These are phyloP conservation scores for Amanita exitialis DNA, from an alignment of 768 basidiomycete species.

Conservation along the genomic window DNA sequence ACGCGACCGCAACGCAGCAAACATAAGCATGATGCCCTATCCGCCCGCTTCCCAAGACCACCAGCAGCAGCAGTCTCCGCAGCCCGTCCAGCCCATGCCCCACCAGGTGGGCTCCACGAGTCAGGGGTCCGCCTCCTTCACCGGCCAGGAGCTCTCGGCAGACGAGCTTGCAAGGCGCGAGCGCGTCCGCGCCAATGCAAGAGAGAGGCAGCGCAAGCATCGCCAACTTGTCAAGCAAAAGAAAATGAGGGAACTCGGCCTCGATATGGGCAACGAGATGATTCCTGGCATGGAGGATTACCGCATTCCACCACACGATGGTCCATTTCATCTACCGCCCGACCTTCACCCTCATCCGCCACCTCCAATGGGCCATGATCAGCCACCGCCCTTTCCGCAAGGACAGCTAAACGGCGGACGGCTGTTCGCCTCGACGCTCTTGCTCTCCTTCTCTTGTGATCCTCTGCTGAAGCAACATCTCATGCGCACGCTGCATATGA, in stretches of 20 bases:
- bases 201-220: slow-evolving; percentile 79
- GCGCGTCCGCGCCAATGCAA: slow-evolving; percentile 62
- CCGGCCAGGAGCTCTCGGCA: slow-evolving; percentile 30
- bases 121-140: slow-evolving; percentile 9
- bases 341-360: slow-evolving; percentile 27
- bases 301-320: slow-evolving; percentile 35
- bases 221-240: slow-evolving; percentile 68
- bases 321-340: slow-evolving; percentile 35
- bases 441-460: slow-evolving; percentile 68
- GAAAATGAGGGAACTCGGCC: slow-evolving; percentile 73
- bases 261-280: slow-evolving; percentile 74
- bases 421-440: slow-evolving; percentile 69
- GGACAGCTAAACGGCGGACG: slow-evolving; percentile 52
- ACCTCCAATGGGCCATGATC: slow-evolving; percentile 25
- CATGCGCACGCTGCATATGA: slow-evolving; percentile 61
- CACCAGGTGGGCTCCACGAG: slow-evolving; percentile 7
- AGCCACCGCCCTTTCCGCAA: slow-evolving; percentile 41
- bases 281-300: slow-evolving; percentile 59
- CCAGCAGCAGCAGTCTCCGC: slow-evolving; percentile 12
- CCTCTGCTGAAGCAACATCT: slow-evolving; percentile 69
- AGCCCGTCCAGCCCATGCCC: slow-evolving; percentile 9
- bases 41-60: slow-evolving; percentile 9
- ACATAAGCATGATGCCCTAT: slow-evolving; percentile 30
- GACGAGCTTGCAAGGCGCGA: slow-evolving; percentile 65
- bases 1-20: slow-evolving; percentile 39